These are phyloP conservation scores for Xylariaceae sp. DNA, from an alignment of 2,329 filamentous ascomycete species.

Conservation along the genomic window DNA sequence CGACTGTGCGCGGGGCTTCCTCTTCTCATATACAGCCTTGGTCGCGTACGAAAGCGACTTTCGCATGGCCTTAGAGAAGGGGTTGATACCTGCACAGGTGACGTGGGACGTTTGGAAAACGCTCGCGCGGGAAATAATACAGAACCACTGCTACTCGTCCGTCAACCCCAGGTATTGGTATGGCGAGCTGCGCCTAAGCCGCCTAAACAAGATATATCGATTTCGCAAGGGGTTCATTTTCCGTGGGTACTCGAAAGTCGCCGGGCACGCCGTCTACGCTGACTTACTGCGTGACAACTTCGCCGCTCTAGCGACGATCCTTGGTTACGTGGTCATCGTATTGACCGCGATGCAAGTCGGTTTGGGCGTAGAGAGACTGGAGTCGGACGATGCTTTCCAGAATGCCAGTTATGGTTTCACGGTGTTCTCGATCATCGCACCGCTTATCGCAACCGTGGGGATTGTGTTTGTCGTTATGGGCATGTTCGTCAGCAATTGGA, in stretches of 20 bases:
- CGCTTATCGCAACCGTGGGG: conserved; percentile 24
- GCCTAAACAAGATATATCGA: conserved; percentile 47
- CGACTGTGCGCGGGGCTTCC: conserved; percentile 40
- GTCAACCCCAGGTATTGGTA: conserved; percentile 43
- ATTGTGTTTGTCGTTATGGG: conserved; percentile 29
- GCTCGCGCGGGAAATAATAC: conserved; percentile 30
- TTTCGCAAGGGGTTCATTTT: conserved; percentile 33
- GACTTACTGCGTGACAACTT: conserved; percentile 46
- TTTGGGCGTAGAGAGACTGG: conserved; percentile 30
- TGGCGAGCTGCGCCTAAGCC: conserved; percentile 44
- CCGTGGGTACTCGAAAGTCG: conserved; percentile 35
- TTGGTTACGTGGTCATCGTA: conserved; percentile 43
- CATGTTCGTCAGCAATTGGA: conserved; percentile 33
- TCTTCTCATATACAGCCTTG: conserved; percentile 43
- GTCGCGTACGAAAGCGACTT: conserved; percentile 45
- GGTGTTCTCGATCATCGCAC: conserved; percentile 36
- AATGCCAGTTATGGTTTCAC: conserved; percentile 37
- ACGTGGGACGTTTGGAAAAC: conserved; percentile 44
- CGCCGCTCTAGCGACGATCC: conserved; percentile 39
- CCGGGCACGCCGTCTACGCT: conserved; percentile 37
- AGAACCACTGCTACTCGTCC: conserved; percentile 33
- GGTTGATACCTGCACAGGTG: conserved; percentile 39
- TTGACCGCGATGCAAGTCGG: conserved; percentile 39
- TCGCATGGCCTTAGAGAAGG: conserved; percentile 38
- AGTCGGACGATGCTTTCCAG: conserved; percentile 30